Evolutionary conservation across 1,284 basidiomycete species (phyloP).

Genomic region (Testicularia cyperi): DNA sequence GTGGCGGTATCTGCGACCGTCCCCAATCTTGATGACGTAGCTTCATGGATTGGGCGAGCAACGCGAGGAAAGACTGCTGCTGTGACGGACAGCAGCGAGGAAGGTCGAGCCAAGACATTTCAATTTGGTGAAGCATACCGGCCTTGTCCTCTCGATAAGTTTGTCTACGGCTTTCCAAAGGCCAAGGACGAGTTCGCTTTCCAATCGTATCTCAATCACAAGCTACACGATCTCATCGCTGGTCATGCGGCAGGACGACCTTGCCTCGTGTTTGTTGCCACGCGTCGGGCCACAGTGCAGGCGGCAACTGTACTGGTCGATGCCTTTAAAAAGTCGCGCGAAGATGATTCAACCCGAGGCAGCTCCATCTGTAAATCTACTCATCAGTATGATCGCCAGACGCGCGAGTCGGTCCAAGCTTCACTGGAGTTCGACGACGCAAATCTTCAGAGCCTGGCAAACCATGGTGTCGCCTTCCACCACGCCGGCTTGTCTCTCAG

Average conservation of each 20-base stretch:
- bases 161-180: conserved; percentile 62
- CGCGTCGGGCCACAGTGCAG: conserved; percentile 63
- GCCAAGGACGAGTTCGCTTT: conserved; percentile 78
- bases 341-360: too few relatives aligned
- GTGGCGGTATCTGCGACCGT: conserved; percentile 89
- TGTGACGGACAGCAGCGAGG: too few relatives aligned
- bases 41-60: conserved; percentile 73
- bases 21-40: conserved; percentile 88
- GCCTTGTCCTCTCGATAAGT: conserved; percentile 46
- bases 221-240: conserved; percentile 66
- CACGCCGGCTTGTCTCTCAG: conserved; percentile 78
- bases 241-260: conserved; percentile 38
- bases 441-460: conserved; percentile 22
- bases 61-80: conserved; percentile 6
- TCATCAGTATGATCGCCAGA: neutral
- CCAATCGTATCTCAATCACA: conserved; percentile 71
- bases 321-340: conserved; percentile 62
- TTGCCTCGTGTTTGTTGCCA: conserved; percentile 47
- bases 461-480: conserved; percentile 75
- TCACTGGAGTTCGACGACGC: conserved; percentile 24
- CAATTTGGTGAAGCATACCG: conserved; percentile 47
- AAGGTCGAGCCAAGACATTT: too few relatives aligned
- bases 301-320: conserved; percentile 76
- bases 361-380: too few relatives aligned
- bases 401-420: neutral